These are phyloP conservation scores for Geranium incanum DNA, from an alignment of 441 rosid species.

Conservation along the genomic window DNA sequence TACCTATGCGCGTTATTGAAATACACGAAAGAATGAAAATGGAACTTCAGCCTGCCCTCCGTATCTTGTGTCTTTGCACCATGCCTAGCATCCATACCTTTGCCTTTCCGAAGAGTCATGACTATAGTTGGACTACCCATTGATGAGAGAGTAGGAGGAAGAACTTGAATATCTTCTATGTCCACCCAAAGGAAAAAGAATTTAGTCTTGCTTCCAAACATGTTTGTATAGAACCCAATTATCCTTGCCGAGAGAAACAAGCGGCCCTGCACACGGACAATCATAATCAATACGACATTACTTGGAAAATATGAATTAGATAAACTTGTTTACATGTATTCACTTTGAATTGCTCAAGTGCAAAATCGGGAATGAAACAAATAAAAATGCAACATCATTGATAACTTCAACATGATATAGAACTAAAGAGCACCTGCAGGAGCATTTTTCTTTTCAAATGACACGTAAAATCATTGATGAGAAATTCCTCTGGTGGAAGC, in stretches of 20 bases:
- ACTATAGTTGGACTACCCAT: constrained; percentile 89
- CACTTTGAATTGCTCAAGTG: no score
- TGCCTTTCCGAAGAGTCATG: constrained; percentile 67
- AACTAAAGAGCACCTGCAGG: constrained; percentile 53
- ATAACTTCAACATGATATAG: constrained; percentile 12
- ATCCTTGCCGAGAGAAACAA: constrained; percentile 86
- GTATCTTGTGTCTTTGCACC: constrained; percentile 82
- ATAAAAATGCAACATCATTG: neutral
- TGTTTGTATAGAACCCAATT: constrained; percentile 82
- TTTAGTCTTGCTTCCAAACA: constrained; percentile 84
- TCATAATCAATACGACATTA: constrained; percentile 11
- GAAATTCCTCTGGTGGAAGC: constrained; percentile 90
- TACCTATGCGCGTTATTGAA: constrained; percentile 82
- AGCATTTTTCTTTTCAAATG: constrained; percentile 92
- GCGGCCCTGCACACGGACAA: constrained; percentile 61
- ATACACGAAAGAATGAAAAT: constrained; percentile 91
- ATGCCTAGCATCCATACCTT: constrained; percentile 80
- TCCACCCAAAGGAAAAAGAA: constrained; percentile 98
- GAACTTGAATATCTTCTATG: constrained; percentile 74
- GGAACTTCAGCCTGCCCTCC: constrained; percentile 87
- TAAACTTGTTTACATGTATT: neutral
- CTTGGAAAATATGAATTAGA: constrained; percentile 3
- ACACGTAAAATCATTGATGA: constrained; percentile 94
- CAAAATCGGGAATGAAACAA: no score
- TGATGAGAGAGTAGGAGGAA: constrained; percentile 71